phyloP scores from a whole-genome alignment of 768 basidiomycete species.

The Boletus pseudopeckii region DNA sequence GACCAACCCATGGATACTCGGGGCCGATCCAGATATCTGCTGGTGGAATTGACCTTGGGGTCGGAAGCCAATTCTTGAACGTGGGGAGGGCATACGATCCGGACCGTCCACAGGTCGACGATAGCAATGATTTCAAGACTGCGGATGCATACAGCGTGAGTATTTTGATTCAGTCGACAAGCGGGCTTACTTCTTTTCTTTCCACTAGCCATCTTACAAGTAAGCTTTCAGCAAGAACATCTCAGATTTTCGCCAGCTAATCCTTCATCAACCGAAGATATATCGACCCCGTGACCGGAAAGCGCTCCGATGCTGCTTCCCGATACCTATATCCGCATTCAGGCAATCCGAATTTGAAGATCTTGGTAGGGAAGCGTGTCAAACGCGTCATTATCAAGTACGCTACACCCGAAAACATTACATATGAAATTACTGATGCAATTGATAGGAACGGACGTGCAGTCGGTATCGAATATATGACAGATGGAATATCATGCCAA shows the following conservation, averaged over 20 bases:
- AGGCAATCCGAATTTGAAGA: slow-evolving; percentile 28
- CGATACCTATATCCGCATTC: slow-evolving; percentile 36
- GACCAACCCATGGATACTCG: slow-evolving; percentile 36
- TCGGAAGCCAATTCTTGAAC: slow-evolving; percentile 43
- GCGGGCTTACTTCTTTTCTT: background rate
- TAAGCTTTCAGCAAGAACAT: background rate
- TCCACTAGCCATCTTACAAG: slow-evolving; percentile 16
- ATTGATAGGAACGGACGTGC: slow-evolving; percentile 33
- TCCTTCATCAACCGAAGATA: slow-evolving; percentile 38
- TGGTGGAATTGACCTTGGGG: background rate
- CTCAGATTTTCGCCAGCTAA: background rate
- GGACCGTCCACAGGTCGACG: slow-evolving; percentile 41
- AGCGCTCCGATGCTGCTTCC: slow-evolving; percentile 33
- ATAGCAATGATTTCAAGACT: slow-evolving; percentile 44
- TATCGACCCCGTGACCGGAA: slow-evolving; percentile 41
- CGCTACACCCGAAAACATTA: background rate
- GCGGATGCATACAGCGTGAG: slow-evolving; percentile 25
- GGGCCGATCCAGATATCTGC: slow-evolving; percentile 30
- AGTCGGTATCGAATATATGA: slow-evolving; percentile 36
- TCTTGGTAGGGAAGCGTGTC: slow-evolving; percentile 26
- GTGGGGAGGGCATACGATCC: slow-evolving; percentile 47
- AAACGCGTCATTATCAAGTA: slow-evolving; percentile 10
- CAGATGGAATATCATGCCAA: slow-evolving; percentile 25
- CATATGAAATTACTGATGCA: background rate
- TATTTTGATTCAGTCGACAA: background rate